Percentiles rank a stretch among this genome's conserved stretches.
Conservation (phyloP, 495 filamentous ascomycete species). For the Aspergillus coremiiformis region DNA sequence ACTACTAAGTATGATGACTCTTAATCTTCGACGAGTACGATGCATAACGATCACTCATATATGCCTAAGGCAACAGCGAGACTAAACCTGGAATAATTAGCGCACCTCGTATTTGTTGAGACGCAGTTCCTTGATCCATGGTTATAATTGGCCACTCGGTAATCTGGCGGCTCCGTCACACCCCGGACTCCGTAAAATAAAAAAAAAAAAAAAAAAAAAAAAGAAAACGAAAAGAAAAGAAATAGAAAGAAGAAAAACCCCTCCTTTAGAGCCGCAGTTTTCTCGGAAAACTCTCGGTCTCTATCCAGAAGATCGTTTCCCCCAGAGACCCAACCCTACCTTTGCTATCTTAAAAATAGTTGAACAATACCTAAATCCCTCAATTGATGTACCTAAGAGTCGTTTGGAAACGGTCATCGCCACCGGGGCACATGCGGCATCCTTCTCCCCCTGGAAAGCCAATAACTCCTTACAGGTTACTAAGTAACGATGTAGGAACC, state of each 20-base stretch:
- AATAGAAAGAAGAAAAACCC: no score
- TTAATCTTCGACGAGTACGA: neutral
- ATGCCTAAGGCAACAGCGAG: no score
- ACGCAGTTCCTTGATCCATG: neutral
- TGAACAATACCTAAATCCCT: constrained; percentile 4
- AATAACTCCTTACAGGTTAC: neutral
- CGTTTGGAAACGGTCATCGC: no score
- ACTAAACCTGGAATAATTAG: no score
- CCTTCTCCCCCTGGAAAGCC: neutral
- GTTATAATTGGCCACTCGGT: neutral
- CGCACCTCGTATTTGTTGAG: neutral
- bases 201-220: neutral
- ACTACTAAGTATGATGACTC: no score
- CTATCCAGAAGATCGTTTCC: neutral
- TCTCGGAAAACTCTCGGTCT: constrained; percentile 27
- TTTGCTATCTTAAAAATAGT: neutral
- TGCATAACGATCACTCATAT: neutral
- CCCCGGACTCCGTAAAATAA: neutral
- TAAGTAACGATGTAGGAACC: neutral
- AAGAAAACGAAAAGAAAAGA: neutral
- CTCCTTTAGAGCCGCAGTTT: constrained; percentile 11
- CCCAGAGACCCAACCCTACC: neutral
- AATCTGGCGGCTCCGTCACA: neutral
- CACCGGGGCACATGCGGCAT: no score
- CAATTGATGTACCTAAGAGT: neutral